A percentile compares a stretch with the other conserved stretches of the same genome.
Evolutionary conservation across 371 early-diverging fungal genomes (phyloP).

Genomic region (Batkoa obscura): DNA sequence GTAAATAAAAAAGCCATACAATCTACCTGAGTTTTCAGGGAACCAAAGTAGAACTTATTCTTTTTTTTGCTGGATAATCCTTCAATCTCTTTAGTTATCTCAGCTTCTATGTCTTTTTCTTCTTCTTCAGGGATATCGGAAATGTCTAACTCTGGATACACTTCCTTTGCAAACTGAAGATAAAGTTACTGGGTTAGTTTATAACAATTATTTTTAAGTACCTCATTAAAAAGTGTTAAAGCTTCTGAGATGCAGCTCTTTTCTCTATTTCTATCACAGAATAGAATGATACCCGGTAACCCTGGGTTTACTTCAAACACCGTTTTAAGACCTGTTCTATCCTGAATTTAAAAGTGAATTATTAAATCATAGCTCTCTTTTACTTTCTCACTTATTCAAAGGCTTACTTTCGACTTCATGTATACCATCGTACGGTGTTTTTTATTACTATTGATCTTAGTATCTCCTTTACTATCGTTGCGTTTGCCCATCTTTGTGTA

Average conservation of each 20-base stretch:
- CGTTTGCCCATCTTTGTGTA: too few species aligned
- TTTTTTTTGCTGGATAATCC: background rate
- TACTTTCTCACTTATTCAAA: too few species aligned
- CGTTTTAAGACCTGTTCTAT: background rate
- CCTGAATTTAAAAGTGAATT: too few species aligned
- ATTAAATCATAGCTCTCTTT: too few species aligned
- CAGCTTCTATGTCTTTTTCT: background rate
- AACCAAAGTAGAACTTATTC: background rate
- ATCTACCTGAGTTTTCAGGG: background rate
- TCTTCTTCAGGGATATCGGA: background rate
- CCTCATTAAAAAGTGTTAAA: background rate
- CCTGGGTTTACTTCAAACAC: background rate
- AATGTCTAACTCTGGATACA: background rate
- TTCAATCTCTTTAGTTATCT: background rate
- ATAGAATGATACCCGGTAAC: background rate
- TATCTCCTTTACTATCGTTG: too few species aligned
- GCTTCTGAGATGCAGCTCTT: background rate
- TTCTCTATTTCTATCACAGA: conserved; percentile 1
- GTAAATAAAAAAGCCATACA: background rate
- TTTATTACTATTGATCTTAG: too few species aligned
- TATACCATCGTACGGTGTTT: too few species aligned
- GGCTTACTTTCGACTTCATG: too few species aligned
- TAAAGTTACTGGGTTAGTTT: background rate
- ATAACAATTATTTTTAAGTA: background rate
- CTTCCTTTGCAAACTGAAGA: background rate